These are phyloP conservation scores for Ophiostoma ips DNA, from an alignment of 2,329 filamentous ascomycete genomes.

Conservation along the genomic window DNA sequence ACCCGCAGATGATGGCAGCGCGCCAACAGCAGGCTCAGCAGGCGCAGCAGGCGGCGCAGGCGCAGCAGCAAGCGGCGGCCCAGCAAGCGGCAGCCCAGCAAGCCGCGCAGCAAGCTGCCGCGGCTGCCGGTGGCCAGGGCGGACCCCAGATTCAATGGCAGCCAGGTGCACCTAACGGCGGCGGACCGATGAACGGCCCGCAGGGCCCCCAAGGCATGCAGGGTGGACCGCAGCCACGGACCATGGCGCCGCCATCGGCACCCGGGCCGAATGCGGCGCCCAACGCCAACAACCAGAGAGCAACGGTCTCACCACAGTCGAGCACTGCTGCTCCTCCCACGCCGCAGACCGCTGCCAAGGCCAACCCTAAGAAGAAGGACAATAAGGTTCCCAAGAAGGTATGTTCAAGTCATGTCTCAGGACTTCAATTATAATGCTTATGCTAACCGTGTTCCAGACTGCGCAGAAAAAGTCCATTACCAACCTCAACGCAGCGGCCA, in stretches of 20 bases:
- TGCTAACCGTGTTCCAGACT: constrained; percentile 23
- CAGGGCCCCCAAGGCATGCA: constrained; percentile 31
- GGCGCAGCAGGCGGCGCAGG: constrained; percentile 17
- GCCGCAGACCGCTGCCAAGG: constrained; percentile 58
- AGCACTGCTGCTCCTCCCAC: constrained; percentile 59
- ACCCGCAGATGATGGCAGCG: constrained; percentile 43
- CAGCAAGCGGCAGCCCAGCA: constrained; percentile 30
- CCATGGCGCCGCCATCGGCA: constrained; percentile 54
- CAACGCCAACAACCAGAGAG: constrained; percentile 38
- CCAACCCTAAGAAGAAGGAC: constrained; percentile 66
- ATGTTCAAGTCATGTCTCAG: constrained; percentile 14
- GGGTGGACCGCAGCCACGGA: constrained; percentile 58
- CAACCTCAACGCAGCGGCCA: constrained; percentile 36
- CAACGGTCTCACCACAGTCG: constrained; percentile 47
- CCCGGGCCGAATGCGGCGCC: constrained; percentile 28
- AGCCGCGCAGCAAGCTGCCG: constrained; percentile 24
- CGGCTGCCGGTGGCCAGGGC: constrained; percentile 17
- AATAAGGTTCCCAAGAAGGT: constrained; percentile 55
- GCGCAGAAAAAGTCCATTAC: constrained; percentile 51
- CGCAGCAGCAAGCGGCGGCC: constrained; percentile 40
- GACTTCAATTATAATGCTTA: not conserved
- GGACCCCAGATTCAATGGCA: constrained; percentile 36
- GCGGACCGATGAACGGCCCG: constrained; percentile 24
- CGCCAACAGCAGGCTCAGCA: constrained; percentile 24
- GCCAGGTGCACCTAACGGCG: constrained; percentile 28